Percentiles rank a stretch among this genome's conserved stretches.
phyloP scores from a whole-genome alignment of 495 filamentous ascomycete genomes.

The Penicillium antarcticum region DNA sequence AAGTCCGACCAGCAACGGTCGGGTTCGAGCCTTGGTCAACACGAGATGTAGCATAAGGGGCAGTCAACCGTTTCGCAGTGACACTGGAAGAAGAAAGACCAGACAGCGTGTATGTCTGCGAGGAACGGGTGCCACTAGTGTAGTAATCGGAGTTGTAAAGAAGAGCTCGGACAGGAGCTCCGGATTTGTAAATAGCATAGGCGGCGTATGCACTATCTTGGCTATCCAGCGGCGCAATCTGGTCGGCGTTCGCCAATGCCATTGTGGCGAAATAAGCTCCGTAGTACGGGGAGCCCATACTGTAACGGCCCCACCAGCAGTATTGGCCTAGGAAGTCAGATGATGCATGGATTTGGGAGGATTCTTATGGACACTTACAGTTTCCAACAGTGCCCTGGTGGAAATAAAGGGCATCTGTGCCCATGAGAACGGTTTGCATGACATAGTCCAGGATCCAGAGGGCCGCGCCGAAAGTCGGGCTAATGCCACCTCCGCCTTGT shows the following conservation, averaged over 20 bases:
- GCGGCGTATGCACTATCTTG: slow-evolving; percentile 48
- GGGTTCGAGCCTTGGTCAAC: slow-evolving; percentile 46
- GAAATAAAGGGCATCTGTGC: slow-evolving; percentile 48
- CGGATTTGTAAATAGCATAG: slow-evolving; percentile 49
- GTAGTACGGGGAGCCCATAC: slow-evolving; percentile 56
- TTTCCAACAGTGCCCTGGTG: slow-evolving; percentile 62
- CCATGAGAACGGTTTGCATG: slow-evolving; percentile 47
- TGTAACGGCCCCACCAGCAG: slow-evolving; percentile 57
- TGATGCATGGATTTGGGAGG: background rate
- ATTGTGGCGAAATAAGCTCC: slow-evolving; percentile 55
- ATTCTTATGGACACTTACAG: slow-evolving; percentile 21
- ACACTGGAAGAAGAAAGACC: slow-evolving; percentile 38
- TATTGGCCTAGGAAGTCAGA: slow-evolving; percentile 43
- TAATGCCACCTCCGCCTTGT: slow-evolving; percentile 42
- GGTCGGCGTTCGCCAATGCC: slow-evolving; percentile 47
- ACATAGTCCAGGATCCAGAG: slow-evolving; percentile 62
- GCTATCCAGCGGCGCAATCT: slow-evolving; percentile 49
- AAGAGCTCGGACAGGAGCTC: slow-evolving; percentile 39
- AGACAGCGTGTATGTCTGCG: slow-evolving; percentile 42
- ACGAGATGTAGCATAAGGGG: slow-evolving; percentile 44
- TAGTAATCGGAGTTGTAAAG: slow-evolving; percentile 61
- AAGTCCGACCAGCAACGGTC: slow-evolving; percentile 52
- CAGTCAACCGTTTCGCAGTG: slow-evolving; percentile 53
- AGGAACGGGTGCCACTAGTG: slow-evolving; percentile 40
- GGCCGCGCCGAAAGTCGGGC: slow-evolving; percentile 55